Base-by-base conservation (phyloP, 805 yeast species). In the Pichia californica region DNA sequence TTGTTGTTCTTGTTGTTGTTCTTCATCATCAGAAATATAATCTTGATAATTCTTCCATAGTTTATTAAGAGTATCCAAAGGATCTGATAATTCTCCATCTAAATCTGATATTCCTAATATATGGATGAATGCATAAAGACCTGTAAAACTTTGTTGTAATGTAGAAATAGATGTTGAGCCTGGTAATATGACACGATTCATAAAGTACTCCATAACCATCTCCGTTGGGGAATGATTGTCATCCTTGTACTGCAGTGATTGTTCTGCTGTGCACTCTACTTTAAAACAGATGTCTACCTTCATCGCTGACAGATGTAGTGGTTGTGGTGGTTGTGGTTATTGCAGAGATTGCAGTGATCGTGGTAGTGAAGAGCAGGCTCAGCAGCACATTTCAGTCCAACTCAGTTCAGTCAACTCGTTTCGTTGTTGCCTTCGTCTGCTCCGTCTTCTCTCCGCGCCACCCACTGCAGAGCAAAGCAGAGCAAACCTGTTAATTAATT, bases 121-220 rank as follows among this genome's bases (percentile, higher is more conserved):
- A 7, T 18, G 14, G 11, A 42, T 18, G 29, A 37, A 42, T 10
- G 41, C 33, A 30, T 42, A 42, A 10, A 27, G 1, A 3, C 31
- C 29, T 4, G 26, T 13, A 9, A 42, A 21, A 13, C 16, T 20
- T n/a, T 15, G 20, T 16, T 19, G 31, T 11, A 42, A 33, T 5
- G 8, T 11, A 1, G 30, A 20, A n/a, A 35, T 16, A 14, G 14
- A n/a, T 5, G 16, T n/a, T 13, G 29, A 10, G 13, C 8, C 16
- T 5, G 9, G 18, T 19, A 32, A 31, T 4, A 14, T 10, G 15
- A 40, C 37, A 9, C 11, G 4, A 14, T 15, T 27, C 43, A 40
- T 40, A 16, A 40, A 40, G 30, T n/a, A 8, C 35, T 38, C 34
- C 14, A 28, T 13, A 20, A 37, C 23, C 34, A 23, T 37, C 34